These are phyloP conservation scores for Clonostachys rhizophaga DNA, from an alignment of 2,329 filamentous ascomycete genomes.

Conservation along the genomic window DNA sequence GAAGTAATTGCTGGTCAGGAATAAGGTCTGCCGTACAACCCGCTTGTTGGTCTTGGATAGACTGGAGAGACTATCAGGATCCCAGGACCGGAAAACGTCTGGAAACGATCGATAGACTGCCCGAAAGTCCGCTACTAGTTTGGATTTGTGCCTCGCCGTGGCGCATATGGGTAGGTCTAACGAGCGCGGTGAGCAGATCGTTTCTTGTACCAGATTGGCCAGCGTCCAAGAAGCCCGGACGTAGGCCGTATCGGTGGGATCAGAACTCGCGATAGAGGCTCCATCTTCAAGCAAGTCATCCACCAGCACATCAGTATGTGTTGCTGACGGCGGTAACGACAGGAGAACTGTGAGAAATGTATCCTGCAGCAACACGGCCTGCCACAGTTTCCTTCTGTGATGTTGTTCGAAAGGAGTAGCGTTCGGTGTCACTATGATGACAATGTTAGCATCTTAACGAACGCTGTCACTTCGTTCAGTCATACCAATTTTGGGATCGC, in stretches of 20 bases:
- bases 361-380: slow-evolving; percentile 75
- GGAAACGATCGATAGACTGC: slow-evolving; percentile 71
- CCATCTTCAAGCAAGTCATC: slow-evolving; percentile 67
- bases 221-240: slow-evolving; percentile 75
- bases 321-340: slow-evolving; percentile 72
- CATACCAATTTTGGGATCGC: slow-evolving; percentile 68
- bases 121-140: slow-evolving; percentile 65
- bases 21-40: slow-evolving; percentile 69
- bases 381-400: slow-evolving; percentile 75
- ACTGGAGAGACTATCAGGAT: slow-evolving; percentile 52
- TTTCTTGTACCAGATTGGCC: slow-evolving; percentile 73
- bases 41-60: slow-evolving; percentile 58
- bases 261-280: slow-evolving; percentile 49
- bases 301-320: slow-evolving; percentile 74
- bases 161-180: slow-evolving; percentile 68
- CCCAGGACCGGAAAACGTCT: slow-evolving; percentile 63
- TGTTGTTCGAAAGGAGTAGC: slow-evolving; percentile 71
- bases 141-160: slow-evolving; percentile 63
- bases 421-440: slow-evolving; percentile 49
- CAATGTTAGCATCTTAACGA: not conserved
- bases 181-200: slow-evolving; percentile 69
- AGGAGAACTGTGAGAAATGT: slow-evolving; percentile 76
- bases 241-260: slow-evolving; percentile 65
- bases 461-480: too few species aligned
- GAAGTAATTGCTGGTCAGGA: slow-evolving; percentile 77